phyloP scores from a whole-genome alignment of 371 early-diverging fungal genomes.

The Mucor racemosus region DNA sequence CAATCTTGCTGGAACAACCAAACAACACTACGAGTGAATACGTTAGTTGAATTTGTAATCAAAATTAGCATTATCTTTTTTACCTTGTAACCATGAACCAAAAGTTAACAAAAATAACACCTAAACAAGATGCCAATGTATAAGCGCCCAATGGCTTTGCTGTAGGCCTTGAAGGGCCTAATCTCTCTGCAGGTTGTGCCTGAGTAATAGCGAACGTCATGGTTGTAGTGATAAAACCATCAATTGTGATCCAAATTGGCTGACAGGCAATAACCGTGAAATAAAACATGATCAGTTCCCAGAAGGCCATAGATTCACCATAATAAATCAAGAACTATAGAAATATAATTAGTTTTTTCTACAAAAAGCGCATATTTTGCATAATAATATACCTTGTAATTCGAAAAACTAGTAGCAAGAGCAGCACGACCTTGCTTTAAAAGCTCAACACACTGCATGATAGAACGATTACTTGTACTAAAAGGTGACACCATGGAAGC shows the following conservation, averaged over 20 bases:
- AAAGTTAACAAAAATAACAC: constrained; percentile 68
- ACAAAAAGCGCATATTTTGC: no score
- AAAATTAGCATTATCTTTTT: not conserved
- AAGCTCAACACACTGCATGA: constrained; percentile 72
- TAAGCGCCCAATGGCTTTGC: constrained; percentile 71
- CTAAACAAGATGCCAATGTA: constrained; percentile 65
- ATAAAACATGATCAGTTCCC: constrained; percentile 72
- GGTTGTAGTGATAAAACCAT: constrained; percentile 66
- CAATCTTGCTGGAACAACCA: constrained; percentile 65
- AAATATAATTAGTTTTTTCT: no score
- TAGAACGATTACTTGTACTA: constrained; percentile 66
- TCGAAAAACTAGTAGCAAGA: constrained; percentile 74
- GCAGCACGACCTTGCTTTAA: constrained; percentile 77
- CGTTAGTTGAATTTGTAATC: not conserved
- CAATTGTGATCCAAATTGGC: constrained; percentile 74
- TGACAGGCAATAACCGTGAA: constrained; percentile 63
- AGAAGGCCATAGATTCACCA: constrained; percentile 56
- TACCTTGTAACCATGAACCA: constrained; percentile 51
- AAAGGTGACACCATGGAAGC: constrained; percentile 91
- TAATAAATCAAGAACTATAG: constrained; percentile 63
- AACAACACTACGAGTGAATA: constrained; percentile 27
- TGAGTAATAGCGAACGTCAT: constrained; percentile 70
- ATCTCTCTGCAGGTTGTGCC: constrained; percentile 55
- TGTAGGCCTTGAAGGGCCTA: constrained; percentile 67
- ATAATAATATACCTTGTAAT: constrained; percentile 58